Evolutionary conservation across 345 rosid genomes (phyloP), one percentile per base, ranked within the genome.

Genomic region (Hevea brasiliensis): DNA sequence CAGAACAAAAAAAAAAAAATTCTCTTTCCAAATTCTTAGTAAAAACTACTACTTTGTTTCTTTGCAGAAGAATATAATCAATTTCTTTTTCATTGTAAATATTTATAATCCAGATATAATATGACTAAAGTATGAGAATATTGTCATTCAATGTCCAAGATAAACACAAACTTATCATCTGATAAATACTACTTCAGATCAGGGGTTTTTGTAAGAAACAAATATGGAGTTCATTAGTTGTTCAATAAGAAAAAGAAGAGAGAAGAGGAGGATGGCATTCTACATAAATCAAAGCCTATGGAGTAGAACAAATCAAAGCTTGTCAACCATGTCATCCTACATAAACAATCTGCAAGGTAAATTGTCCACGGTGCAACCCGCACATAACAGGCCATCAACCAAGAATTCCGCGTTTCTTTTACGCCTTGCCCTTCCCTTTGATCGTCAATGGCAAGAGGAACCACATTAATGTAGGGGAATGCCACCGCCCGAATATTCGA

Each of bases 401-500:
- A 45, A 65, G 48, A 57, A 27, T n/a, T n/a, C n/a, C n/a, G n/a
- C n/a, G n/a, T n/a, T n/a, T 48, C 48, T 53, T 67, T 60, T 40
- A 24, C 40, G 18, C 72, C 44, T 42, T 61, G 18, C 18, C 15
- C 8, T 6, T 53, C 47, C 14, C 55, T 26, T 40, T 55, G 63
- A 67, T 18, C 13, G 50, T 57, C 37, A 32, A 13, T 53, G 23
- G 12, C 29, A 23, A 17, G 24, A 20, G 0, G 20, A 58, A 44
- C 21, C 55, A 5, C 58, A 8, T 84, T 64, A 89, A 63, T 62
- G 83, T 75, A 87, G 78, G 32, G 83, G 85, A 65, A 86, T 67
- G 40, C 99, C 97, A 18, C 98, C 99, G 6, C 94, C 98, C 0
- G 99, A 89, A 79, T 89, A 90, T 74, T 95, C 99, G 32, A 95